A percentile compares a stretch with the other conserved stretches of the same genome.
phyloP scores from a whole-genome alignment of 75 land plant species.

The Pinus taeda region DNA sequence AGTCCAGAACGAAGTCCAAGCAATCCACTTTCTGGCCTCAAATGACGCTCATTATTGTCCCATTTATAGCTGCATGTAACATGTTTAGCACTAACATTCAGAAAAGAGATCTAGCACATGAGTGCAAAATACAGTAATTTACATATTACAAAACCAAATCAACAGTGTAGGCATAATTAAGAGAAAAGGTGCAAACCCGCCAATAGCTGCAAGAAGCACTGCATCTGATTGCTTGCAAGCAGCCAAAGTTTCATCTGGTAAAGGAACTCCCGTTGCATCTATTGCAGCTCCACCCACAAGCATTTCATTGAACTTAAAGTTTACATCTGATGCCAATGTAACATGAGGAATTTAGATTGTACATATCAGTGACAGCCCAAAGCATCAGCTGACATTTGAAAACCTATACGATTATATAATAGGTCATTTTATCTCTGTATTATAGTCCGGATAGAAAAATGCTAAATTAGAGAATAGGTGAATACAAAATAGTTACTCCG shows the following conservation, averaged over 20 bases:
- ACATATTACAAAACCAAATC: background rate
- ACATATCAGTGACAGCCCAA: background rate
- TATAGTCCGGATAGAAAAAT: background rate
- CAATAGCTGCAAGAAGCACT: constrained; percentile 95
- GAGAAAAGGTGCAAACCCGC: constrained; percentile 57
- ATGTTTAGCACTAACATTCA: background rate
- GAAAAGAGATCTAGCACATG: background rate
- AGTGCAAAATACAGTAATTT: background rate
- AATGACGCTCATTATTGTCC: constrained; percentile 79
- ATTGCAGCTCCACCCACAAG: constrained; percentile 90
- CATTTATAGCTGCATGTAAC: constrained; percentile 76
- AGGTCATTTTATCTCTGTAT: background rate
- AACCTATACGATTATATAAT: too few relatives aligned
- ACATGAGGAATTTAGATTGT: background rate
- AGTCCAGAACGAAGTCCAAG: constrained; percentile 85
- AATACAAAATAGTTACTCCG: background rate
- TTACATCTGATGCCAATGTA: constrained; percentile 45
- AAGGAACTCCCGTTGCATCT: constrained; percentile 76
- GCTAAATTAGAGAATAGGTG: background rate
- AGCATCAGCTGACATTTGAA: background rate
- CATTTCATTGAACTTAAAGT: constrained; percentile 73
- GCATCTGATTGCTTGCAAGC: constrained; percentile 78
- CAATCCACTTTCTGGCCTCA: constrained; percentile 95
- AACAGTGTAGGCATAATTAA: constrained; percentile 1
- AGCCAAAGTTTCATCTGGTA: constrained; percentile 85